phyloP scores from a whole-genome alignment of 768 basidiomycete genomes.

The Naematelia encephala region DNA sequence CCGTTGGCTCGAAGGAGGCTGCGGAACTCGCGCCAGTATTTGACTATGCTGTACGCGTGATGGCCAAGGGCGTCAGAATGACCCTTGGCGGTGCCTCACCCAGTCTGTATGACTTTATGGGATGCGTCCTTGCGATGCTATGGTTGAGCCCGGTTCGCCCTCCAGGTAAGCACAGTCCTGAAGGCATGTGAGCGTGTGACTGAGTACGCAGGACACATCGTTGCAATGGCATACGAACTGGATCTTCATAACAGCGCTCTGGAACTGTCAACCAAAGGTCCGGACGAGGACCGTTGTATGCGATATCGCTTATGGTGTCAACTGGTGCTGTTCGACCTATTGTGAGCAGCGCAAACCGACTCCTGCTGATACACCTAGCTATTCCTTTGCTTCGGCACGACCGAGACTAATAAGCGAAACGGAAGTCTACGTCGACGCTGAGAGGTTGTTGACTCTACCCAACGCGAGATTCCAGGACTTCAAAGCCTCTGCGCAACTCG shows the following conservation, averaged over 20 bases:
- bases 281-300: background rate
- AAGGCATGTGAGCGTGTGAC: too few relatives aligned
- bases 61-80: background rate
- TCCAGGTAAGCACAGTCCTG: too few relatives aligned
- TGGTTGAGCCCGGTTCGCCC: background rate
- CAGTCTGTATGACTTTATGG: background rate
- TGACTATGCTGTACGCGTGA: background rate
- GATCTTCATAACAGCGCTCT: background rate
- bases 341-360: background rate
- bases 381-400: background rate
- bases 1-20: background rate
- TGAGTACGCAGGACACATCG: too few relatives aligned
- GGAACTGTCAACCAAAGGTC: background rate
- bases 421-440: background rate
- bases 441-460: background rate
- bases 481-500: background rate
- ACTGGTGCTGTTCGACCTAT: constrained; percentile 1
- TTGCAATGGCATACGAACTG: constrained; percentile 1
- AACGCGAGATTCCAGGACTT: background rate
- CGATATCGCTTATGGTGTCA: background rate
- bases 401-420: background rate
- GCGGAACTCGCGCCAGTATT: background rate
- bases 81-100: background rate
- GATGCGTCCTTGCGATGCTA: background rate
- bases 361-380: background rate